Evolutionary conservation across 2,329 filamentous ascomycete species (phyloP), one percentile per base, ranked within the genome.

Genomic region (Tothia fuscella): DNA sequence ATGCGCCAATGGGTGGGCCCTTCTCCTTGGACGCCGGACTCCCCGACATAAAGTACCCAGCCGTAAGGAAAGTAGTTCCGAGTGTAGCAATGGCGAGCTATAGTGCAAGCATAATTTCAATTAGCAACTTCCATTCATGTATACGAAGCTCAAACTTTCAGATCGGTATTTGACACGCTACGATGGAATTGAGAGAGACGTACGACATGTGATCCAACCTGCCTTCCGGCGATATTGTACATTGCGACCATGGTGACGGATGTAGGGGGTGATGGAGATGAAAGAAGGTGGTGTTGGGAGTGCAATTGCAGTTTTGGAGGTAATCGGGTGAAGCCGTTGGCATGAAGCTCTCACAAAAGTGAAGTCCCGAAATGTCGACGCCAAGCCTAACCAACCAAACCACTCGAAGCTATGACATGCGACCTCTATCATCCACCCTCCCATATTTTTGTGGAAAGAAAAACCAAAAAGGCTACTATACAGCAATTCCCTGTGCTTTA

Each of bases 51-150:
- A 63, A 61, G 48, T 67, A 57, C 46, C 53, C 64, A 49, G 61
- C 58, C 46, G 61, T 58, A 44, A 46, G 63, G 54, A 70, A 71
- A 16, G 69, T 57, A 17, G 63, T 60, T 48, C 63, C 62, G 45
- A 76, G 66, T 43, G 70, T 71, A 46, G 66, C 70, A 56, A 80
- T 78, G 47, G 76, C 64, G 55, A 80, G 74, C 76, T 80, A 38
- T 22, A 16, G 33, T n/a, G n/a, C n/a, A n/a, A n/a, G n/a, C n/a
- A n/a, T 14, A n/a, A 42, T 29, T n/a, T 20, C 22, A 34, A 30
- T 38, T 21, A 30, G 45, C 41, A 29, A 34, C 17, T 20, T 25
- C 21, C 10, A 22, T 21, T 21, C 20, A 40, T 19, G 13, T 12
- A 10, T 34, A 9, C 26, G n/a, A 29, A 29, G 26, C 26, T 29